Evolutionary conservation across 139 green algal genomes (phyloP).

Genomic region (Microglena sp.): DNA sequence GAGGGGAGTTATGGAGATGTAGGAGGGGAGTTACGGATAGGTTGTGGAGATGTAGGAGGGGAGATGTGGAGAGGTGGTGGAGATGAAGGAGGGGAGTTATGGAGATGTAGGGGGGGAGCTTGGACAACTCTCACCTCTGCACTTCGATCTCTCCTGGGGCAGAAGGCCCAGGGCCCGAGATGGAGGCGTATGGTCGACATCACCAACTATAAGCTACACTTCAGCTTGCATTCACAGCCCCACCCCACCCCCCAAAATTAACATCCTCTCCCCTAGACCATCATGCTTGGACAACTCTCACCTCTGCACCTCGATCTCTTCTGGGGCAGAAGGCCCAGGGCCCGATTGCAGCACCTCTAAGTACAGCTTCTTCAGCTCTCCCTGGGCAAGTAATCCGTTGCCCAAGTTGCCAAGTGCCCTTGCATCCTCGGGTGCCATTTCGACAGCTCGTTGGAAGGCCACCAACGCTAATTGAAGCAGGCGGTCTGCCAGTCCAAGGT

Average conservation of each 20-base stretch:
- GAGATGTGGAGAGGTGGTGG: too few relatives aligned
- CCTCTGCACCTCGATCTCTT: slow-evolving; percentile 18
- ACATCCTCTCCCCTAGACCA: too few relatives aligned
- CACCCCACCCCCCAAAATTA: too few relatives aligned
- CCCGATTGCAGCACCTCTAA: slow-evolving; percentile 17
- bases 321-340: slow-evolving; percentile 1
- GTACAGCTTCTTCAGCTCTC: slow-evolving; percentile 32
- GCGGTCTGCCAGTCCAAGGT: slow-evolving; percentile 23
- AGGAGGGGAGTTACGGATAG: too few relatives aligned
- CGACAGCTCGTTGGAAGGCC: slow-evolving; percentile 14
- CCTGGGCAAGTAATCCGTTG: slow-evolving; percentile 25
- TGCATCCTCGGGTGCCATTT: background rate
- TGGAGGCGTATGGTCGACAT: too few relatives aligned
- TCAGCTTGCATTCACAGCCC: too few relatives aligned
- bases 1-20: too few relatives aligned
- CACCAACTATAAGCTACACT: too few relatives aligned
- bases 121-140: slow-evolving; percentile 13
- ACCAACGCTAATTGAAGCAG: slow-evolving; percentile 11
- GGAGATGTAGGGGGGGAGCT: too few relatives aligned
- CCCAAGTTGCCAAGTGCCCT: slow-evolving; percentile 25
- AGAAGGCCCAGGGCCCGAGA: slow-evolving; percentile 11
- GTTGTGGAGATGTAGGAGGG: too few relatives aligned
- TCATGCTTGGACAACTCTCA: slow-evolving; percentile 1
- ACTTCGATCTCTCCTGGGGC: slow-evolving; percentile 4
- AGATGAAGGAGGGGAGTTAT: too few relatives aligned